Conservation (phyloP, 257 asterid species). For the Verbascum thapsus region DNA sequence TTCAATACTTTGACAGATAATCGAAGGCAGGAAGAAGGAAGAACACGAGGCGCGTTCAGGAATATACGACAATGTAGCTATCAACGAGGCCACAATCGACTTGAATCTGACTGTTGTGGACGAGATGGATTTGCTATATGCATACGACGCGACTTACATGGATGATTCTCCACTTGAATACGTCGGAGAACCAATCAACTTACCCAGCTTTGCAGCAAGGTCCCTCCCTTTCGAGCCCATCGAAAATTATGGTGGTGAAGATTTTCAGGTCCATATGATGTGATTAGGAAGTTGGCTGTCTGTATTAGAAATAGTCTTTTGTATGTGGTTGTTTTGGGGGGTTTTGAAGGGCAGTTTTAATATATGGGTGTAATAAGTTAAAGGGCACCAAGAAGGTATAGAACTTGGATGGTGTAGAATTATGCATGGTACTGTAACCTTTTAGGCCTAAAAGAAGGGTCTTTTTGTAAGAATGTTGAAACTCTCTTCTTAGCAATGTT, state of each 20-base stretch:
- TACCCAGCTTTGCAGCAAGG: constrained; percentile 34
- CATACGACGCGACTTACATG: constrained; percentile 36
- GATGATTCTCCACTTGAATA: constrained; percentile 52
- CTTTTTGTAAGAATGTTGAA: constrained; percentile 16
- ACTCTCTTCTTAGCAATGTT: not conserved
- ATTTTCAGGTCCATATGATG: constrained; percentile 10
- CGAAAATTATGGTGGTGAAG: constrained; percentile 33
- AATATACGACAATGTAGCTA: constrained; percentile 10
- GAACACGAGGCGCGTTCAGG: constrained; percentile 20
- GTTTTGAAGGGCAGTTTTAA: constrained; percentile 13
- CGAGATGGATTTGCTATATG: constrained; percentile 25
- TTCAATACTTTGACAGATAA: constrained; percentile 34
- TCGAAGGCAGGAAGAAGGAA: constrained; percentile 46
- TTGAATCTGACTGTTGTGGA: constrained; percentile 16
- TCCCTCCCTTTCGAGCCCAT: constrained; percentile 31
- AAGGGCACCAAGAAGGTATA: constrained; percentile 11
- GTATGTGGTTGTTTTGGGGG: constrained; percentile 17
- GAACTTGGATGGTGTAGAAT: constrained; percentile 7
- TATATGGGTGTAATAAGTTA: constrained; percentile 33
- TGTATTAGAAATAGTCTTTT: not conserved
- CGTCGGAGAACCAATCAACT: constrained; percentile 39
- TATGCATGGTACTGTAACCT: constrained; percentile 16
- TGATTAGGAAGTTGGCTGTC: not conserved
- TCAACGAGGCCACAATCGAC: constrained; percentile 21
- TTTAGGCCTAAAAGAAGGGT: constrained; percentile 24